phyloP scores from a whole-genome alignment of 805 yeast genomes.

The Candida piceae region DNA sequence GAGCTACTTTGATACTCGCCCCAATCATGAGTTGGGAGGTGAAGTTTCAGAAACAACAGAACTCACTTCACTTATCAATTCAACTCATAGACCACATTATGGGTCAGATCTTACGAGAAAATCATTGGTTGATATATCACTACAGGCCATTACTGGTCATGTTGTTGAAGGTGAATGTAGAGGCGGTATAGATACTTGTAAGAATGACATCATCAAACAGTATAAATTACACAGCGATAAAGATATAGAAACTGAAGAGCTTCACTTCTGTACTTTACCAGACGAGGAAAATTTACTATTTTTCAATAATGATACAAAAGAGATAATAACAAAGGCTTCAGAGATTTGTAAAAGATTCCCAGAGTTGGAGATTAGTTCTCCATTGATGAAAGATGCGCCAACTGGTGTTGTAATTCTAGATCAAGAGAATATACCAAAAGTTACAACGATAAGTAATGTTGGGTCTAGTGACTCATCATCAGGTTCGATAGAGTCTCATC shows the following conservation, averaged over 20 bases:
- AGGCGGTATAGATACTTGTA: slow-evolving; percentile 28
- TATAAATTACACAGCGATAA: slow-evolving; percentile 19
- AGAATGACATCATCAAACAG: slow-evolving; percentile 19
- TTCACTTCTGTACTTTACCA: slow-evolving; percentile 32
- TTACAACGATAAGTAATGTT: too few relatives aligned
- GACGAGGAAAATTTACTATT: slow-evolving; percentile 30
- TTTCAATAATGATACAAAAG: slow-evolving; percentile 21
- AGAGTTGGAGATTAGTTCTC: slow-evolving; percentile 29
- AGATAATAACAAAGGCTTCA: slow-evolving; percentile 20
- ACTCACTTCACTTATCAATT: too few relatives aligned
- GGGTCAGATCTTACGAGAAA: too few relatives aligned
- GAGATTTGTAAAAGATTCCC: slow-evolving; percentile 26
- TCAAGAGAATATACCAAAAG: too few relatives aligned
- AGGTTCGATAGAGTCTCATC: too few relatives aligned
- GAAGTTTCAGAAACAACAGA: too few relatives aligned
- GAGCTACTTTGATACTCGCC: too few relatives aligned
- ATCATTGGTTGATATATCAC: slow-evolving; percentile 28
- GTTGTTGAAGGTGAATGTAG: slow-evolving; percentile 28
- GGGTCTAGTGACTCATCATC: too few relatives aligned
- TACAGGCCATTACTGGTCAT: slow-evolving; percentile 26
- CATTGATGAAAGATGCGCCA: slow-evolving; percentile 18
- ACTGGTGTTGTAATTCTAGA: background rate
- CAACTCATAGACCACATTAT: slow-evolving; percentile 4
- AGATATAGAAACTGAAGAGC: slow-evolving; percentile 8
- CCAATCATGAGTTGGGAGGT: too few relatives aligned